Percentiles rank a stretch among this genome's conserved stretches.
phyloP scores from a whole-genome alignment of 2,329 filamentous ascomycete genomes.

The Xylariales sp. region DNA sequence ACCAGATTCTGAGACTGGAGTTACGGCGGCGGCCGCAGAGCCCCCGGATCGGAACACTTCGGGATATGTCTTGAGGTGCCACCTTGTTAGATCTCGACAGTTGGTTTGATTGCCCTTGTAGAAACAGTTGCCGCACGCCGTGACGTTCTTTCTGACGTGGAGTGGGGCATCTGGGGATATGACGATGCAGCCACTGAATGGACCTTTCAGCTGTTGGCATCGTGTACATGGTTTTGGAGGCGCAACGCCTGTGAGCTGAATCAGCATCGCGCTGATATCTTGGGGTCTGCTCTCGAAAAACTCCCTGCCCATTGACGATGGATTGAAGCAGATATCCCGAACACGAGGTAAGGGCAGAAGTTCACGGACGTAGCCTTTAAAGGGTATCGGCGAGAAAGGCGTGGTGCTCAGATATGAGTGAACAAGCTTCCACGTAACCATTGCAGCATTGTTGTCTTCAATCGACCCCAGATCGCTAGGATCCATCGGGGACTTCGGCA shows the following conservation, averaged over 20 bases:
- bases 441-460: constrained; percentile 8
- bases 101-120: constrained; percentile 11
- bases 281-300: constrained; percentile 9
- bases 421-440: constrained; percentile 19
- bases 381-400: constrained; percentile 10
- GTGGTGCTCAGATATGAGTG: constrained; percentile 8
- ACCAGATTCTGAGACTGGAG: neutral
- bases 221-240: constrained; percentile 7
- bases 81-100: constrained; percentile 9
- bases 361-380: constrained; percentile 8
- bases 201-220: constrained; percentile 10
- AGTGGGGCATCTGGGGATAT: constrained; percentile 10
- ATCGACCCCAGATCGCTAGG: neutral
- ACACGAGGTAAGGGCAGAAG: constrained; percentile 9
- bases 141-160: constrained; percentile 7
- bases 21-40: neutral
- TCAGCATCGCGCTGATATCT: constrained; percentile 14
- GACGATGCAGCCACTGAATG: constrained; percentile 13
- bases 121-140: constrained; percentile 15
- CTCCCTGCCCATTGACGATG: neutral
- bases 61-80: constrained; percentile 7
- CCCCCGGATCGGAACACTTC: constrained; percentile 1
- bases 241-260: constrained; percentile 12
- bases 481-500: neutral
- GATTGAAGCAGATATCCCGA: constrained; percentile 12